Evolutionary conservation across 1,284 basidiomycete genomes (phyloP).

Genomic region (Stygiomarasmius scandens): DNA sequence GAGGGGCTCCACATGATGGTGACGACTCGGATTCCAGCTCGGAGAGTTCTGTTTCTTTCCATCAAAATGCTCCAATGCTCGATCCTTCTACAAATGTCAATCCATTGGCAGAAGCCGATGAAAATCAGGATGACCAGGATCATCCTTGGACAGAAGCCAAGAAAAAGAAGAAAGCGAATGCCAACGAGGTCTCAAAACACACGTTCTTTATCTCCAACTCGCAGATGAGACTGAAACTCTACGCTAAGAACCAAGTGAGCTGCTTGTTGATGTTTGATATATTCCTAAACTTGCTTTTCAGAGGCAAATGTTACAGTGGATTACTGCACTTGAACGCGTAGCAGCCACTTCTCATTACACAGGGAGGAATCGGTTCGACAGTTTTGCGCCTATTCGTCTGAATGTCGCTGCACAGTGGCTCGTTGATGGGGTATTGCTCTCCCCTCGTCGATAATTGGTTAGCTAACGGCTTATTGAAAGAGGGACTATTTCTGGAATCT

Average conservation of each 20-base stretch:
- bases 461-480: constrained; percentile 38
- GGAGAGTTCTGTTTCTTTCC: constrained; percentile 40
- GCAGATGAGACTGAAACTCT: constrained; percentile 87
- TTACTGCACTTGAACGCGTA: constrained; percentile 87
- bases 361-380: constrained; percentile 86
- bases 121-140: constrained; percentile 28
- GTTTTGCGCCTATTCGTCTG: constrained; percentile 91
- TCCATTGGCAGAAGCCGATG: constrained; percentile 40
- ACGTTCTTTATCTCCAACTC: constrained; percentile 94
- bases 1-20: constrained; percentile 15
- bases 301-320: constrained; percentile 98
- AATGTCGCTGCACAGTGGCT: constrained; percentile 98
- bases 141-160: constrained; percentile 31
- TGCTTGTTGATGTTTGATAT: background rate
- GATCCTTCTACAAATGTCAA: constrained; percentile 77
- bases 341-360: constrained; percentile 81
- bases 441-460: constrained; percentile 1
- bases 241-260: constrained; percentile 83
- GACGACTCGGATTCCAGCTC: constrained; percentile 32
- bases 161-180: constrained; percentile 45
- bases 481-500: constrained; percentile 98
- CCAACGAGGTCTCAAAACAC: constrained; percentile 78
- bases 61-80: constrained; percentile 55
- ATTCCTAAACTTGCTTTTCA: constrained; percentile 28
- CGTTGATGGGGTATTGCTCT: constrained; percentile 85